Percentiles rank a stretch among this genome's conserved stretches.
Conservation (phyloP, 2,329 filamentous ascomycete species). For the Fusarium udum region DNA sequence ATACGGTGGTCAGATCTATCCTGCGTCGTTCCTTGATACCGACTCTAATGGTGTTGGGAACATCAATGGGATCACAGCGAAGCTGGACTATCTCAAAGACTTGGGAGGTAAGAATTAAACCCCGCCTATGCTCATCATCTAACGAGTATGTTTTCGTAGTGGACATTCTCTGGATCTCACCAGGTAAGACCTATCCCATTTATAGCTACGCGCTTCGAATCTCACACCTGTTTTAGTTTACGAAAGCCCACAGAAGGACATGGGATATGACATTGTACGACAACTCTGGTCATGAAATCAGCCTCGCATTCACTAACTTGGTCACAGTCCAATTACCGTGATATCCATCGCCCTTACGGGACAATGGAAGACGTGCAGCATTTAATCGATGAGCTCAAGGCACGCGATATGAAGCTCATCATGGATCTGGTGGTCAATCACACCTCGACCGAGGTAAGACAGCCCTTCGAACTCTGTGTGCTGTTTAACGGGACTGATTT, state of each 20-base stretch:
- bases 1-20: slow-evolving; percentile 57
- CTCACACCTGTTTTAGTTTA: slow-evolving; percentile 7
- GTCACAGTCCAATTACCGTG: slow-evolving; percentile 25
- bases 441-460: slow-evolving; percentile 23
- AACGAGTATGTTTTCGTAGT: background rate
- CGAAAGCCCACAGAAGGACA: slow-evolving; percentile 36
- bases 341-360: slow-evolving; percentile 31
- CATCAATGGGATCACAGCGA: slow-evolving; percentile 60
- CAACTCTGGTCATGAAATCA: background rate
- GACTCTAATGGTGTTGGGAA: slow-evolving; percentile 64
- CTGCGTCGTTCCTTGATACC: slow-evolving; percentile 64
- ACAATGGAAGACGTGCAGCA: slow-evolving; percentile 31
- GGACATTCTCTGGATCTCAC: slow-evolving; percentile 4
- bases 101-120: slow-evolving; percentile 6
- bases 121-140: background rate
- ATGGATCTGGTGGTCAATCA: slow-evolving; percentile 38
- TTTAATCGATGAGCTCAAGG: slow-evolving; percentile 30
- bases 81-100: slow-evolving; percentile 56
- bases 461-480: accelerated
- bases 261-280: slow-evolving; percentile 36
- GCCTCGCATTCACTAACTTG: background rate
- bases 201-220: accelerated
- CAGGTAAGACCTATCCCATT: background rate
- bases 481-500: background rate
- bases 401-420: slow-evolving; percentile 28